phyloP scores from a whole-genome alignment of 371 early-diverging fungal species.

The Mucor piriformis region DNA sequence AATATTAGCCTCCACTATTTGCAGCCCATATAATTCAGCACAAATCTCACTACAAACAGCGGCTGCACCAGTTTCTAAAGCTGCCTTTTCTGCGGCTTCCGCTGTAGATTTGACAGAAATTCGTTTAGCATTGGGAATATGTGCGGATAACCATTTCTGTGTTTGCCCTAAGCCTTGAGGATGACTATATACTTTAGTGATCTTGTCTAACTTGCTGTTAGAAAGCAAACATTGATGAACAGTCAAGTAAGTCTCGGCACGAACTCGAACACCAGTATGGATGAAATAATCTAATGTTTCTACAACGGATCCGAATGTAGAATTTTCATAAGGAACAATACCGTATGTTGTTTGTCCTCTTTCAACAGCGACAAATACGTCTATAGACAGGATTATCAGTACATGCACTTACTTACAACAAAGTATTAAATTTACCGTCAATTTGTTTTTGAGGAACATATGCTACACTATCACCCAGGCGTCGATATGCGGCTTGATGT shows the following conservation, averaged over 20 bases:
- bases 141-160: slow-evolving; percentile 68
- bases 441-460: slow-evolving; percentile 75
- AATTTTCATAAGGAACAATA: slow-evolving; percentile 96
- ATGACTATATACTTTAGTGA: slow-evolving; percentile 89
- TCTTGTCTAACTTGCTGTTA: slow-evolving; percentile 57
- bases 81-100: slow-evolving; percentile 86
- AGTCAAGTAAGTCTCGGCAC: slow-evolving; percentile 68
- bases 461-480: slow-evolving; percentile 80
- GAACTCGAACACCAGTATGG: slow-evolving; percentile 55
- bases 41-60: slow-evolving; percentile 85
- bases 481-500: slow-evolving; percentile 84
- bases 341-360: slow-evolving; percentile 82
- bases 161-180: slow-evolving; percentile 93
- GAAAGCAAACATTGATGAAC: slow-evolving; percentile 84
- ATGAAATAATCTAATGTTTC: slow-evolving; percentile 83
- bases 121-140: slow-evolving; percentile 74
- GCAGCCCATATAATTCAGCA: slow-evolving; percentile 80
- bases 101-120: slow-evolving; percentile 85
- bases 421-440: slow-evolving; percentile 31
- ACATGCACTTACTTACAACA: not conserved
- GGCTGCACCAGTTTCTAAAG: slow-evolving; percentile 79
- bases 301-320: slow-evolving; percentile 84
- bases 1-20: slow-evolving; percentile 74
- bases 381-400: slow-evolving; percentile 28
- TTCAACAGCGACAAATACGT: slow-evolving; percentile 84